Percentiles rank a stretch among this genome's conserved stretches.
phyloP scores from a whole-genome alignment of 2,329 filamentous ascomycete species.

The Elsinoe ampelina region DNA sequence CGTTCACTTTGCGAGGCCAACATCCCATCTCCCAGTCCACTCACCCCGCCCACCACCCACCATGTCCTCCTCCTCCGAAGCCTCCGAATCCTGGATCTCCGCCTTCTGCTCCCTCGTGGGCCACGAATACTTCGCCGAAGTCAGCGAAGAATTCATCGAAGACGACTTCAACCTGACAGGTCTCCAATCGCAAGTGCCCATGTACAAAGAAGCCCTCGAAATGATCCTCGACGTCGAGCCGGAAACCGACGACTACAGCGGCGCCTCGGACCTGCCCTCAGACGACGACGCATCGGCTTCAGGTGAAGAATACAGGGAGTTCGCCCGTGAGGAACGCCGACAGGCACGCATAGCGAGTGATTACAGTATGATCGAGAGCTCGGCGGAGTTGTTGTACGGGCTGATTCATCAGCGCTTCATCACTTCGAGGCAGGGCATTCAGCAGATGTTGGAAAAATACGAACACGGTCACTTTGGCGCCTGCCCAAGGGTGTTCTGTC shows the following conservation, averaged over 20 bases:
- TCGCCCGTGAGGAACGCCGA: slow-evolving; percentile 50
- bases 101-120: slow-evolving; percentile 92
- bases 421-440: slow-evolving; percentile 88
- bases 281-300: slow-evolving; percentile 45
- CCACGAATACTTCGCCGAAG: slow-evolving; percentile 98
- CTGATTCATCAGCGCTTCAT: slow-evolving; percentile 98
- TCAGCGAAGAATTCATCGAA: slow-evolving; percentile 97
- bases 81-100: slow-evolving; percentile 89
- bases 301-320: slow-evolving; percentile 40
- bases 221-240: slow-evolving; percentile 99
- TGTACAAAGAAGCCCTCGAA: slow-evolving; percentile 98
- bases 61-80: slow-evolving; percentile 50
- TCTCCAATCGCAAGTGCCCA: slow-evolving; percentile 85
- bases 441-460: slow-evolving; percentile 99
- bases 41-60: not conserved
- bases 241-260: slow-evolving; percentile 58
- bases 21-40: not conserved
- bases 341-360: slow-evolving; percentile 85
- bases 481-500: slow-evolving; percentile 90
- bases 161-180: slow-evolving; percentile 99
- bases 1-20: not conserved
- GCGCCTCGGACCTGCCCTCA: slow-evolving; percentile 57
- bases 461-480: slow-evolving; percentile 91
- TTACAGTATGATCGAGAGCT: slow-evolving; percentile 89
- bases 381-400: slow-evolving; percentile 95